Base-by-base conservation (phyloP, 352 stramenopile species). In the Globisporangium megalacanthum region DNA sequence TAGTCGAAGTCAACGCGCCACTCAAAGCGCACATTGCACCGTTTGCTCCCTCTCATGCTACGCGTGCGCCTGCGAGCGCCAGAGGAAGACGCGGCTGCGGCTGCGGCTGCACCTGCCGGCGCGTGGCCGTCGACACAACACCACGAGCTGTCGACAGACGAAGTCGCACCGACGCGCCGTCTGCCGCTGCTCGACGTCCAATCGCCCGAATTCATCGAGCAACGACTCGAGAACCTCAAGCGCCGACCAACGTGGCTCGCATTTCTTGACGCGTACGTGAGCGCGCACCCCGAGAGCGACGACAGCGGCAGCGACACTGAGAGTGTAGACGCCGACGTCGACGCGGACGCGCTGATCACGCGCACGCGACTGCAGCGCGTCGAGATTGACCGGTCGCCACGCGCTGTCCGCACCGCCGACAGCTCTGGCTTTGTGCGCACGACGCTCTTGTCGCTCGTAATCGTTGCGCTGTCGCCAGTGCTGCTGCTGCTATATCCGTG, bases 161-260 rank as follows among this genome's bases (percentile, higher is more conserved):
- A 60, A 4, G 68, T 67, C 31, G 59, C 61, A 20, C 57, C 69
- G 3, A 36, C 66, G 35, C 53, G 49, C n/a, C 52, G 60, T n/a
- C 60, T 77, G 37, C 77, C 68, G 31, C 76, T 69, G n/a, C 66
- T 88, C 22, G 81, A 91, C 61, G 66, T 94, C 58, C 64, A 72
- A 41, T 90, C 84, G 53, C 80, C 83, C 52, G 84, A 94, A 52
- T 86, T 87, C 66, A 94, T 94, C 37, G 82, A 89, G 51, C 75
- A 94, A 64, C 80, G 84, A 15, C 69, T 94, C 53, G 84, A 94
- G 59, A 94, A 94, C 72, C 77, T 94, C 65, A 94, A 94, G 69
- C 74, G 80, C 46, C 79, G 75, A 41, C 78, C 70, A 8, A 77
- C 70, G 25, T 90, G 77, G 77, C 58, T 45, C 20, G 49, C 77